Evolutionary conservation across 2,329 filamentous ascomycete species (phyloP), one percentile per base, ranked within the genome.

Genomic region (Pseudopyricularia cyperi): DNA sequence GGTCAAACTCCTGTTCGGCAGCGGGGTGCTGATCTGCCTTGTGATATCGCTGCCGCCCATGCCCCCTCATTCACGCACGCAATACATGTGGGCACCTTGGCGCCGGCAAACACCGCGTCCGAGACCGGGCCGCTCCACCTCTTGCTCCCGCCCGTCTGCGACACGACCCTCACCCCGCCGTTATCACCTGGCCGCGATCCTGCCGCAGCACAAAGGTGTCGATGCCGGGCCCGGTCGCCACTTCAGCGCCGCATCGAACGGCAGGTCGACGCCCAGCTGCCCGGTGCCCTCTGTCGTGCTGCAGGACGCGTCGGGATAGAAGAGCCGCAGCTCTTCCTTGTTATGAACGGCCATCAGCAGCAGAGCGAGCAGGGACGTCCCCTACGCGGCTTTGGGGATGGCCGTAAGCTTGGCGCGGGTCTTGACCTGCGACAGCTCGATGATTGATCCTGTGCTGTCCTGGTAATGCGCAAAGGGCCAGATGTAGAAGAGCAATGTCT

Each of bases 131-230:
- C 37, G 17, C 12, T 42, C 37, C 37, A 42, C 17, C 22, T 19
- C 7, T 42, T 42, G 37, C 8, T 19, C 8, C 37, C 37, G 37
- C 14, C 37, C 37, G 37, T 42, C 37, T 48, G 46, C 46, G 46
- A 35, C 6, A 48, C 3, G 30, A 48, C 17, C 46, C 30, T 30
- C 3, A 48, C 22, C 8, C 46, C 46, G 14, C 46, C 46, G 30
- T 48, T 48, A 1, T 32, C 17, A 6, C 9, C 15, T 24, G 46
- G 26, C 4, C 55, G 55, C 26, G 32, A 46, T 61, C 60, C 48
- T 61, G 59, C 15, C 60, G 61, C 9, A 59, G 39, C 15, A 61
- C 52, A 51, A 56, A 59, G 3, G 56, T 60, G 52, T 60, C 58
- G 12, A 58, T 55, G 17, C 37, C 37, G 17, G 37, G 37, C 37